Percentiles rank a stretch among this genome's conserved stretches.
Conservation (phyloP, 2,329 filamentous ascomycete genomes). For the Mariannaea sp. region DNA sequence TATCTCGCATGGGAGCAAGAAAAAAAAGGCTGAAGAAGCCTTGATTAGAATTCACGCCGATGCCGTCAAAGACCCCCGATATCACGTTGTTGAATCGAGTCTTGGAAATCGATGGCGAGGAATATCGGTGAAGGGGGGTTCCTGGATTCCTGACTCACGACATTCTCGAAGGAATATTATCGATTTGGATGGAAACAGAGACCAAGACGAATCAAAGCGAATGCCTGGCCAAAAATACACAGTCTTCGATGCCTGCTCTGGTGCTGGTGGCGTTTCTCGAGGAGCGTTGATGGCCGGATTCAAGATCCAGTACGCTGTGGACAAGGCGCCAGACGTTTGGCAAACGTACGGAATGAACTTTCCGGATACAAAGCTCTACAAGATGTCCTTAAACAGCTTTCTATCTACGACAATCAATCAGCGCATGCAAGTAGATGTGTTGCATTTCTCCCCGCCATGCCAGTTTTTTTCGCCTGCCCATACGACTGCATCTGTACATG, state of each 20-base stretch:
- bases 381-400: conserved; percentile 56
- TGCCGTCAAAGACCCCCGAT: conserved; percentile 40
- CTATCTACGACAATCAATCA: conserved; percentile 41
- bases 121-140: conserved; percentile 39
- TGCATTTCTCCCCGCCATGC: conserved; percentile 79
- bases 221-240: conserved; percentile 59
- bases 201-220: background rate
- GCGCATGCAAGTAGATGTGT: conserved; percentile 62
- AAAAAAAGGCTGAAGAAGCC: conserved; percentile 43
- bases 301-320: conserved; percentile 64
- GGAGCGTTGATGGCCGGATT: conserved; percentile 66
- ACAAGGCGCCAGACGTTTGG: conserved; percentile 62
- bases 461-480: conserved; percentile 77
- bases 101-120: conserved; percentile 43
- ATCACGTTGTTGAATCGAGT: too few relatives aligned
- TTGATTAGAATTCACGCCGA: conserved; percentile 40
- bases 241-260: conserved; percentile 73
- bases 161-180: conserved; percentile 16
- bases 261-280: conserved; percentile 71
- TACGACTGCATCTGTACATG: conserved; percentile 68
- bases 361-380: conserved; percentile 52
- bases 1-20: conserved; percentile 25
- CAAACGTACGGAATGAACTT: conserved; percentile 66
- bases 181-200: conserved; percentile 31
- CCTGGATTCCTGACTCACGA: conserved; percentile 32